Conservation (phyloP, 2,329 filamentous ascomycete genomes). For the Xylaria arbuscula region DNA sequence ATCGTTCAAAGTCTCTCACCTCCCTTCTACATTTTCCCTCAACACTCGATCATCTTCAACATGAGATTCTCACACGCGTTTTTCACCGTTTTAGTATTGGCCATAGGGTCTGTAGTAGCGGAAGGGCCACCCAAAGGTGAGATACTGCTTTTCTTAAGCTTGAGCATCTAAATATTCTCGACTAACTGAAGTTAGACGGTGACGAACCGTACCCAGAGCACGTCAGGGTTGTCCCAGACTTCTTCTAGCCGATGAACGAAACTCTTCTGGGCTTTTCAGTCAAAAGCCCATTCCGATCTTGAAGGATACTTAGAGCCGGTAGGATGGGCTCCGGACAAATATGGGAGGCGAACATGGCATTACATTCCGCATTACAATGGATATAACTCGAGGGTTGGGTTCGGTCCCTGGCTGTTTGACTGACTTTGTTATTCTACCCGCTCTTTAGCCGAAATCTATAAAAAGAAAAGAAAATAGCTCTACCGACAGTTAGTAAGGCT, state of each 20-base stretch:
- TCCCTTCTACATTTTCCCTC: not conserved
- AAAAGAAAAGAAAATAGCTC: too few species aligned
- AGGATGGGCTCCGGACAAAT: too few species aligned
- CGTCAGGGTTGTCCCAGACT: slow-evolving; percentile 20
- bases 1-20: not conserved
- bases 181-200: not conserved
- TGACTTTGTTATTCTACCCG: too few species aligned
- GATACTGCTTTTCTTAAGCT: not conserved
- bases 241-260: slow-evolving; percentile 3
- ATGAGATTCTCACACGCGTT: not conserved
- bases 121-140: not conserved
- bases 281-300: not conserved
- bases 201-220: slow-evolving; percentile 21
- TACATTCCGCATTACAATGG: not conserved
- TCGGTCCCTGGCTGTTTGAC: too few species aligned
- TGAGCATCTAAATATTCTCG: not conserved
- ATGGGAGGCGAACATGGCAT: not conserved
- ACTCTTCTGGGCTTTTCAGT: not conserved
- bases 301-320: too few species aligned
- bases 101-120: not conserved
- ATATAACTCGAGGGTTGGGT: not conserved
- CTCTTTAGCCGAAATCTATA: too few species aligned
- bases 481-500: too few species aligned
- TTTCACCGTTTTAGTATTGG: not conserved
- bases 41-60: not conserved